Base-by-base conservation (phyloP, 1,284 basidiomycete species). In the Apiotrichum gamsii region DNA sequence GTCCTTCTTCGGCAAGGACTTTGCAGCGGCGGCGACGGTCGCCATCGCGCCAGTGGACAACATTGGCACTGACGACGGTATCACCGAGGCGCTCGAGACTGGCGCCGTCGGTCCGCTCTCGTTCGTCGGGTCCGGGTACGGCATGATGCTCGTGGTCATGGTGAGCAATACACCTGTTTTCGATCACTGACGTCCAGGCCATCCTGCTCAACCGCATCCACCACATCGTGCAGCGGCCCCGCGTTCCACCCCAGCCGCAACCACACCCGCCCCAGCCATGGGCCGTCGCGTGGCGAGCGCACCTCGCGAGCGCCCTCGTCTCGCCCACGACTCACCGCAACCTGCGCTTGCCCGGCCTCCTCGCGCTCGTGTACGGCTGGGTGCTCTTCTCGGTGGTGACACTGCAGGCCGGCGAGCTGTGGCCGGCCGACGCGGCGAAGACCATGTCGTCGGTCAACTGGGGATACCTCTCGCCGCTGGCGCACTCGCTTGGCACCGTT, bases 11-110 rank as follows among this genome's bases (percentile, higher is more conserved):
- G 5, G 20, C 21, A 19, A 36, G 10, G 35, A 18, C 13, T 18
- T 30, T 10, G n/a, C 28, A 8, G 31, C 20, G 14, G 39, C 15
- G 4, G 20, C 30, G 1, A 19, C 38, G 1, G 31, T 23, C 6
- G 40, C 37, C n/a, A 32, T 23, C 30, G 29, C 31, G 4, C 15
- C 37, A 14, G 24, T n/a, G 13, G 23, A 19, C 20, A n/a, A 23
- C 14, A 30, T 18, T 10, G 83, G 94, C 60, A 62, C 93, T 15
- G 93, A 97, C 42, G 58, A 62, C 4, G 65, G 65, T 15, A 29
- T 23, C 63, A 66, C 43, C 37, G 57, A 19, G 43, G 54, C 40
- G 64, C 67, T 20, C 35, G 65, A 24, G 11, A 59, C 61, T 3
- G 63, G 53, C 23, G 60, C 64, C 6, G 50, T 67, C 1, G 65